Evolutionary conservation across 2,329 filamentous ascomycete genomes (phyloP).

Genomic region (Ophiocordyceps camponoti-saundersi): DNA sequence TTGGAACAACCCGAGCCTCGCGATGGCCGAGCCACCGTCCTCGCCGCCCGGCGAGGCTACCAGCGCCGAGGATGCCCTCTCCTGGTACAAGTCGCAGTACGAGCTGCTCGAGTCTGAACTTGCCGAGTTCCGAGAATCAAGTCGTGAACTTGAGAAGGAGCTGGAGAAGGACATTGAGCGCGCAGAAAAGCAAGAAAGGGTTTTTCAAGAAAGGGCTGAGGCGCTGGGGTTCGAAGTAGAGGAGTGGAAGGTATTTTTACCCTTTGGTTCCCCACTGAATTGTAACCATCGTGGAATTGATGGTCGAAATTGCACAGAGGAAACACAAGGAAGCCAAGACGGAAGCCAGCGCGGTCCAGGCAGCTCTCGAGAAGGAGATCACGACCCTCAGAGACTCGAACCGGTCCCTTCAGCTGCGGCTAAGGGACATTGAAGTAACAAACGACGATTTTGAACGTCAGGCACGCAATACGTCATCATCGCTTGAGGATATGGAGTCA

Average conservation of each 20-base stretch:
- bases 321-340: slow-evolving; percentile 93
- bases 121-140: slow-evolving; percentile 84
- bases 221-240: slow-evolving; percentile 75
- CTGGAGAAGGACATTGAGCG: slow-evolving; percentile 92
- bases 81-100: slow-evolving; percentile 94
- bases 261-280: not conserved
- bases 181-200: slow-evolving; percentile 81
- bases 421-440: slow-evolving; percentile 90
- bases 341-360: slow-evolving; percentile 74
- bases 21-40: slow-evolving; percentile 43
- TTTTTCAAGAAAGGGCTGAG: slow-evolving; percentile 76
- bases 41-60: slow-evolving; percentile 40
- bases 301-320: slow-evolving; percentile 33
- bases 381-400: slow-evolving; percentile 76
- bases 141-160: slow-evolving; percentile 84
- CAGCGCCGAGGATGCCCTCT: slow-evolving; percentile 55
- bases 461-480: slow-evolving; percentile 87
- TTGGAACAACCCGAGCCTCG: not conserved
- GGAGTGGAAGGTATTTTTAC: slow-evolving; percentile 75
- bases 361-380: slow-evolving; percentile 83
- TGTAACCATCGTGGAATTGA: not conserved
- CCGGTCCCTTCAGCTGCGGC: slow-evolving; percentile 60
- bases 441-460: slow-evolving; percentile 98
- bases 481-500: slow-evolving; percentile 88
- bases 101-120: slow-evolving; percentile 83